phyloP scores from a whole-genome alignment of 208 protist genomes.

The Trypanosoma rangeli region DNA sequence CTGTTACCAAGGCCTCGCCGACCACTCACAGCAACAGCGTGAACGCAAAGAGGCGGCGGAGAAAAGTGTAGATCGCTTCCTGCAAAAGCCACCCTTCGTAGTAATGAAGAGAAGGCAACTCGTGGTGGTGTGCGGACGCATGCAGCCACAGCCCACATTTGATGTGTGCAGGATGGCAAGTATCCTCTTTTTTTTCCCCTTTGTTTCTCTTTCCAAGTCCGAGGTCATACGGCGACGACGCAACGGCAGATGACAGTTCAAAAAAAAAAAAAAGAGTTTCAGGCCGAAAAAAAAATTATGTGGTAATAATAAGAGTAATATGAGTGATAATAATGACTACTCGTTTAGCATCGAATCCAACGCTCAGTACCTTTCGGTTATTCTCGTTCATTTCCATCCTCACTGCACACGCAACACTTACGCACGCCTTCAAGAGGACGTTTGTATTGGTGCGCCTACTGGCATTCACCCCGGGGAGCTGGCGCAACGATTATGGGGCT shows the following conservation, averaged over 20 bases:
- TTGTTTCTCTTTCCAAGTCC: background rate
- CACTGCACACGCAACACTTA: background rate
- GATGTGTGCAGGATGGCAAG: background rate
- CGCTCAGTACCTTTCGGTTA: background rate
- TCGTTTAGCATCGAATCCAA: background rate
- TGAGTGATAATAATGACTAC: conserved; percentile 19
- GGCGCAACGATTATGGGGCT: background rate
- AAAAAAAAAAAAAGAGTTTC: conserved; percentile 5
- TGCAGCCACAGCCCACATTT: background rate
- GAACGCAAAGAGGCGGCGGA: background rate
- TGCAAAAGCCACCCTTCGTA: background rate
- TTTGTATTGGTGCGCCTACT: background rate
- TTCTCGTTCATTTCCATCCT: background rate
- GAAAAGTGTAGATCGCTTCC: background rate
- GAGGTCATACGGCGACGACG: background rate
- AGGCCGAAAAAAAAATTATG: conserved; percentile 4
- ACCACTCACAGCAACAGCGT: background rate
- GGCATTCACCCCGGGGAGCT: background rate
- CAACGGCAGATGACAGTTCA: background rate
- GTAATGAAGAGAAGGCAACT: background rate
- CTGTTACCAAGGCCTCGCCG: background rate
- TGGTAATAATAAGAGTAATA: conserved; percentile 13
- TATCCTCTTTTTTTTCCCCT: background rate
- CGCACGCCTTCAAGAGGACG: background rate
- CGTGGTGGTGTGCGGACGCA: background rate